Percentiles rank a stretch among this genome's conserved stretches.
These are phyloP conservation scores for Trypanosoma conorhini DNA, from an alignment of 208 protist species.

Conservation along the genomic window DNA sequence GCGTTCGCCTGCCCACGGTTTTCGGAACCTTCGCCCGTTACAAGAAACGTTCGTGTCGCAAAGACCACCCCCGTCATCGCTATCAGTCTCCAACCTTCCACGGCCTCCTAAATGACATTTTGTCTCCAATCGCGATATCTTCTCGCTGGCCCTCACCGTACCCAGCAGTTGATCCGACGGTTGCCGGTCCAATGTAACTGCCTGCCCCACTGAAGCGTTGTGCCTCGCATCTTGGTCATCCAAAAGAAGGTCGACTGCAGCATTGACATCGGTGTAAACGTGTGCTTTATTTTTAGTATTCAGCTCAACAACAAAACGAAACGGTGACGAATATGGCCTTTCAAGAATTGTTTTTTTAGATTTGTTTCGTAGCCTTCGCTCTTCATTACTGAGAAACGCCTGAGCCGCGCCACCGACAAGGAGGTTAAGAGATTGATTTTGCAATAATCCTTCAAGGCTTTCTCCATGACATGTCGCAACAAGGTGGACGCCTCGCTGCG, in stretches of 20 bases:
- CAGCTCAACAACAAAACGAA: slow-evolving; percentile 84
- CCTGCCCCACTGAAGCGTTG: slow-evolving; percentile 43
- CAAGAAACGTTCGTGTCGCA: slow-evolving; percentile 11
- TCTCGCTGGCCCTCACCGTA: slow-evolving; percentile 3
- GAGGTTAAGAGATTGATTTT: slow-evolving; percentile 86
- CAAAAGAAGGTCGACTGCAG: slow-evolving; percentile 80
- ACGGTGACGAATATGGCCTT: slow-evolving; percentile 69
- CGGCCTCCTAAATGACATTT: background rate
- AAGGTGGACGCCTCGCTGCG: slow-evolving; percentile 85
- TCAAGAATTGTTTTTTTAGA: slow-evolving; percentile 88
- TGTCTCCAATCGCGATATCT: background rate
- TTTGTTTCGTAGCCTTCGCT: slow-evolving; percentile 72
- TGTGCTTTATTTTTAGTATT: slow-evolving; percentile 46
- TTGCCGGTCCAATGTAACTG: slow-evolving; percentile 34
- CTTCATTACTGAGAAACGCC: slow-evolving; percentile 91
- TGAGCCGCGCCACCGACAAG: slow-evolving; percentile 89
- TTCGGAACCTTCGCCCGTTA: slow-evolving; percentile 28
- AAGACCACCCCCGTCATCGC: background rate
- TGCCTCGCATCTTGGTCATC: slow-evolving; percentile 65
- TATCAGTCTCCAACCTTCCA: background rate
- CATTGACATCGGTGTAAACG: slow-evolving; percentile 84
- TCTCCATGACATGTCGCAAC: slow-evolving; percentile 93
- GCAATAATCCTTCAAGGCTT: slow-evolving; percentile 64
- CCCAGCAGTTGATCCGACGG: slow-evolving; percentile 36
- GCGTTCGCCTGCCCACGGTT: background rate